phyloP scores from a whole-genome alignment of 768 basidiomycete species.

The Tubosaeta sp. region DNA sequence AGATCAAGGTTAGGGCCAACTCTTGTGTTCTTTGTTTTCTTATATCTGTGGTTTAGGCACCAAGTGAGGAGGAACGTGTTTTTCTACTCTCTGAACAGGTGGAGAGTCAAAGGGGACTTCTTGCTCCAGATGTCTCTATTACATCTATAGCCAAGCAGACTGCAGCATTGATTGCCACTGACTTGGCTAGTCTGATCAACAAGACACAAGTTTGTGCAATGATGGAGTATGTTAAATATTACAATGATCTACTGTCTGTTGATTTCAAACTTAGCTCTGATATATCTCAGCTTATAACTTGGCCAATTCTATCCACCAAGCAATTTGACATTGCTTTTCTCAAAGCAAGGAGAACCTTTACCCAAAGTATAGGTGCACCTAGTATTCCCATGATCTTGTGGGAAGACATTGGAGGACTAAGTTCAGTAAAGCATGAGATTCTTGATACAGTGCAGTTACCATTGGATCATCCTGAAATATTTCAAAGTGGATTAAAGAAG shows the following conservation, averaged over 20 bases:
- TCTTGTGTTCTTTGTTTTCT: neutral
- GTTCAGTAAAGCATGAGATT: constrained; percentile 84
- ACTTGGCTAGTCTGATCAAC: constrained; percentile 65
- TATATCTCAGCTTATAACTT: constrained; percentile 5
- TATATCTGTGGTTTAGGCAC: constrained; percentile 49
- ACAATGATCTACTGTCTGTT: neutral
- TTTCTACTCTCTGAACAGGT: constrained; percentile 46
- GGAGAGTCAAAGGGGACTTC: constrained; percentile 34
- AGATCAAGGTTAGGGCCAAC: constrained; percentile 53
- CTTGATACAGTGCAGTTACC: constrained; percentile 94
- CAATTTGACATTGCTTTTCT: constrained; percentile 75
- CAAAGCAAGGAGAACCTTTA: constrained; percentile 72
- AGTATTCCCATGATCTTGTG: constrained; percentile 93
- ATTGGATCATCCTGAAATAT: constrained; percentile 84
- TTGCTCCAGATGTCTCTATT: constrained; percentile 81
- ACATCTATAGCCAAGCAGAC: constrained; percentile 74
- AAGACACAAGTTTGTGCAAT: constrained; percentile 52
- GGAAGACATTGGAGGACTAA: constrained; percentile 96
- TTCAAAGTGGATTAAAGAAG: constrained; percentile 89
- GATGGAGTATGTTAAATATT: constrained; percentile 12
- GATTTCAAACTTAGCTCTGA: constrained; percentile 2
- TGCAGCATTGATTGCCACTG: constrained; percentile 82
- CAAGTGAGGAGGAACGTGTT: constrained; percentile 69
- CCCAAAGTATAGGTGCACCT: constrained; percentile 93
- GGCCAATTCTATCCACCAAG: constrained; percentile 30